phyloP scores from a whole-genome alignment of 2,329 filamentous ascomycete genomes.

The Ambrosiella xylebori region DNA sequence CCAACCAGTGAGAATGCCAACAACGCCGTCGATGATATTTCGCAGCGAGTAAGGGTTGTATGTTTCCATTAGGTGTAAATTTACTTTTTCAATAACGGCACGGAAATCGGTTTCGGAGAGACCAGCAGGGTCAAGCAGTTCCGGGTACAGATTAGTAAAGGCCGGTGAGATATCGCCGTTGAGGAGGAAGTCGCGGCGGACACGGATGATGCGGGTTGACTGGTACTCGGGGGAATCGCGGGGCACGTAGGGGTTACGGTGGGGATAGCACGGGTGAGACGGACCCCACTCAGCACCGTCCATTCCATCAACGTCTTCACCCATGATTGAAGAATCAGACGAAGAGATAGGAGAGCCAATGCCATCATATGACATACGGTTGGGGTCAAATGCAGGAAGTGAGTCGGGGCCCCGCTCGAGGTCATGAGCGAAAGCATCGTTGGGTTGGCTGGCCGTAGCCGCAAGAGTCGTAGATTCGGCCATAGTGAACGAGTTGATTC shows the following conservation, averaged over 20 bases:
- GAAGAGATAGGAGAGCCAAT: conserved; percentile 34
- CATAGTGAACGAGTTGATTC: conserved; percentile 11
- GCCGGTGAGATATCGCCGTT: conserved; percentile 80
- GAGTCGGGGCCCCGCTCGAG: conserved; percentile 36
- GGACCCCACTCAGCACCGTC: conserved; percentile 78
- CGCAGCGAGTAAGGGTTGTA: conserved; percentile 64
- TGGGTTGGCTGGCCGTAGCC: conserved; percentile 17
- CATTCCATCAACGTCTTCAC: conserved; percentile 46
- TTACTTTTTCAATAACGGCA: conserved; percentile 62
- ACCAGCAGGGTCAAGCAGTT: conserved; percentile 74
- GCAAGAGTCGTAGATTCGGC: conserved; percentile 20
- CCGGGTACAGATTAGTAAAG: conserved; percentile 88
- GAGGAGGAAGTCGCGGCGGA: conserved; percentile 80
- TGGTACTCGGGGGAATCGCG: conserved; percentile 55
- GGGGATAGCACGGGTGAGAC: conserved; percentile 84
- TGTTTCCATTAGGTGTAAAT: conserved; percentile 54
- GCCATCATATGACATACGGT: conserved; percentile 31
- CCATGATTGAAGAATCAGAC: conserved; percentile 43
- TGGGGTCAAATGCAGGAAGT: conserved; percentile 18
- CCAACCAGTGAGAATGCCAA: conserved; percentile 80
- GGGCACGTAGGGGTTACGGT: conserved; percentile 81
- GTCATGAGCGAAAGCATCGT: conserved; percentile 30
- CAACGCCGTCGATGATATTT: conserved; percentile 61
- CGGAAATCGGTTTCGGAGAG: conserved; percentile 78
- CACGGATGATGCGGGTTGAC: conserved; percentile 75